Conservation (phyloP, 2,329 filamentous ascomycete genomes). For the Byssochlamys sp. region DNA sequence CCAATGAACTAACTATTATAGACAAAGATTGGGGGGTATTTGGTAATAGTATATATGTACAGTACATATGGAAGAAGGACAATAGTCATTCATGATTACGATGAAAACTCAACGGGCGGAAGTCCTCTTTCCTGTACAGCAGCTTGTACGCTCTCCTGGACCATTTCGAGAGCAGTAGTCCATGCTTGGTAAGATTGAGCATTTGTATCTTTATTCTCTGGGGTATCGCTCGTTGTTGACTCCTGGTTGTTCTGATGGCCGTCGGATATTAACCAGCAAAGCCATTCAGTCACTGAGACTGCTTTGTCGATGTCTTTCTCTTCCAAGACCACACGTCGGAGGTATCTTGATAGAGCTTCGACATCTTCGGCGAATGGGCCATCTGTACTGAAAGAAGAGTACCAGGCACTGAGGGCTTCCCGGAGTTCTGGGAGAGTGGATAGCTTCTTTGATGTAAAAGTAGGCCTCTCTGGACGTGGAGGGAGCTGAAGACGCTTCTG, state of each 20-base stretch:
- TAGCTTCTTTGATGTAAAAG: constrained; percentile 53
- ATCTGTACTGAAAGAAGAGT: constrained; percentile 58
- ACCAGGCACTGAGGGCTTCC: constrained; percentile 67
- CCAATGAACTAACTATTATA: too few relatives aligned
- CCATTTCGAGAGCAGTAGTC: constrained; percentile 27
- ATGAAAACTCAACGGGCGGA: constrained; percentile 35
- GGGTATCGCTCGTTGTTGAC: constrained; percentile 31
- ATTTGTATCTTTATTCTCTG: not conserved
- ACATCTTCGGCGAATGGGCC: constrained; percentile 75
- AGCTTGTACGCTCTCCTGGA: constrained; percentile 34
- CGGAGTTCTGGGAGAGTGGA: constrained; percentile 55
- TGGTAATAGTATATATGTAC: not conserved
- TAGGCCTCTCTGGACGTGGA: constrained; percentile 45
- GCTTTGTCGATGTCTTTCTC: constrained; percentile 73
- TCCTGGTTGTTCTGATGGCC: constrained; percentile 29
- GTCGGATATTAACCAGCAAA: constrained; percentile 33
- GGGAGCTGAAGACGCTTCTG: constrained; percentile 32
- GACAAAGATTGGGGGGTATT: too few relatives aligned
- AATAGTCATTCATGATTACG: not conserved
- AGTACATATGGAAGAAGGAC: not conserved
- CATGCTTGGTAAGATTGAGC: constrained; percentile 20
- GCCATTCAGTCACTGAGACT: constrained; percentile 59
- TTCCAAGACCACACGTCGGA: constrained; percentile 60
- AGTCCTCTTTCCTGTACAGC: constrained; percentile 38
- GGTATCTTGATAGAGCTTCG: constrained; percentile 61